Percentiles rank a stretch among this genome's conserved stretches.
Conservation (phyloP, 495 filamentous ascomycete species). For the Baudoinia panamericana region DNA sequence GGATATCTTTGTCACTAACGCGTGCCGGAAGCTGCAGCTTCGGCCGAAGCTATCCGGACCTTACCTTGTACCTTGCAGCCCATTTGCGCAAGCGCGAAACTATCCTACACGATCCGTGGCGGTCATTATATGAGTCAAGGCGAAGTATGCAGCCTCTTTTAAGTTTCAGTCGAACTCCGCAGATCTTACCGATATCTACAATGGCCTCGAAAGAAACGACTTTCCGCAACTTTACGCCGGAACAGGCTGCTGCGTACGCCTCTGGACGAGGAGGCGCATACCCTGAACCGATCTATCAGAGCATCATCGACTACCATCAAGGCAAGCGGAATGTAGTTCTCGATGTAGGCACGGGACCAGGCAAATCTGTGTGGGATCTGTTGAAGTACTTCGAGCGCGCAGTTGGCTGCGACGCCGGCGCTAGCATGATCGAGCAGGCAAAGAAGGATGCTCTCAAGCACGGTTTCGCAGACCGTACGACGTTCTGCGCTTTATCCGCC, state of each 20-base stretch:
- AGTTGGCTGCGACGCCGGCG: conserved; percentile 41
- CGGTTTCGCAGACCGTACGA: neutral
- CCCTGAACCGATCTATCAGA: conserved; percentile 33
- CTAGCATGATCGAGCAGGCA: conserved; percentile 42
- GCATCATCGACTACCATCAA: conserved; percentile 37
- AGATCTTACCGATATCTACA: no score
- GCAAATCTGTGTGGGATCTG: conserved; percentile 32
- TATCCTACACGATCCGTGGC: no score
- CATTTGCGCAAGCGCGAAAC: no score
- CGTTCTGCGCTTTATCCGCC: conserved; percentile 1
- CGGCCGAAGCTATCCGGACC: no score
- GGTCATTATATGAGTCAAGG: no score
- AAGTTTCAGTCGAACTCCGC: no score
- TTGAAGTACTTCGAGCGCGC: conserved; percentile 33
- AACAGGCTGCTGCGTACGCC: conserved; percentile 37
- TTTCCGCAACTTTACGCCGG: conserved; percentile 35
- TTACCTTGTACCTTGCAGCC: no score
- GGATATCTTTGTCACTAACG: no score
- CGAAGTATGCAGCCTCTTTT: no score
- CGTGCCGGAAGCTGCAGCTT: no score
- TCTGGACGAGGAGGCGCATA: conserved; percentile 31
- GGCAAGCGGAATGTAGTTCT: conserved; percentile 36
- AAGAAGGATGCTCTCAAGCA: conserved; percentile 3
- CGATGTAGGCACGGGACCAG: conserved; percentile 47
- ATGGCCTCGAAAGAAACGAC: conserved; percentile 23